Percentiles rank a stretch among this genome's conserved stretches.
Evolutionary conservation across 108 stramenopile species (phyloP).

Genomic region (Epipyxis sp.): DNA sequence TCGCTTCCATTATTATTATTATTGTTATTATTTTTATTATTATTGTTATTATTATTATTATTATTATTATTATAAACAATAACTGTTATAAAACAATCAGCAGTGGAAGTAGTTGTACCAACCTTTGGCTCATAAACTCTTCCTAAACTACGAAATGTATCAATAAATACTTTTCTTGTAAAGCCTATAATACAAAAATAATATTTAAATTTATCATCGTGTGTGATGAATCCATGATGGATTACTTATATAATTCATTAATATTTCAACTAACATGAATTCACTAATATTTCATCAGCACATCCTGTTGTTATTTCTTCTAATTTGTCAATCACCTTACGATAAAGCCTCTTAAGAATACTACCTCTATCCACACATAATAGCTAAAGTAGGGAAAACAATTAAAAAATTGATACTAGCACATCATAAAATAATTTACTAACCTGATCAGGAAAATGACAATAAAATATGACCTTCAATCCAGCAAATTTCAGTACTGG

Average conservation of each 20-base stretch:
- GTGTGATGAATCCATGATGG: too few species aligned
- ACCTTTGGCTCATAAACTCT: too few species aligned
- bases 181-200: slow-evolving; percentile 60
- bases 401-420: too few species aligned
- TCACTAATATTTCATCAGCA: slow-evolving; percentile 80
- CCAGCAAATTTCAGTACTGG: slow-evolving; percentile 51
- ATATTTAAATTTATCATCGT: too few species aligned
- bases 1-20: too few species aligned
- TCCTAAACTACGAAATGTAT: slow-evolving; percentile 59
- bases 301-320: slow-evolving; percentile 77
- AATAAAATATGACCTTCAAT: slow-evolving; percentile 78
- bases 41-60: too few species aligned
- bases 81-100: too few species aligned
- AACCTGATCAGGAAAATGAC: slow-evolving; percentile 92
- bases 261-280: slow-evolving; percentile 53
- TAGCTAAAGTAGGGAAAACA: slow-evolving; percentile 7
- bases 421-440: not conserved
- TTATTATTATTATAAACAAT: too few species aligned
- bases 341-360: slow-evolving; percentile 53
- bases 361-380: not conserved
- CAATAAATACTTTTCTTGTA: slow-evolving; percentile 68
- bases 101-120: too few species aligned
- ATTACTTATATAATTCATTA: too few species aligned
- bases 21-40: too few species aligned
- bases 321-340: slow-evolving; percentile 57